These are phyloP conservation scores for Saccharum spontaneum DNA, from an alignment of 176 grass and related monocot genomes.

Conservation along the genomic window DNA sequence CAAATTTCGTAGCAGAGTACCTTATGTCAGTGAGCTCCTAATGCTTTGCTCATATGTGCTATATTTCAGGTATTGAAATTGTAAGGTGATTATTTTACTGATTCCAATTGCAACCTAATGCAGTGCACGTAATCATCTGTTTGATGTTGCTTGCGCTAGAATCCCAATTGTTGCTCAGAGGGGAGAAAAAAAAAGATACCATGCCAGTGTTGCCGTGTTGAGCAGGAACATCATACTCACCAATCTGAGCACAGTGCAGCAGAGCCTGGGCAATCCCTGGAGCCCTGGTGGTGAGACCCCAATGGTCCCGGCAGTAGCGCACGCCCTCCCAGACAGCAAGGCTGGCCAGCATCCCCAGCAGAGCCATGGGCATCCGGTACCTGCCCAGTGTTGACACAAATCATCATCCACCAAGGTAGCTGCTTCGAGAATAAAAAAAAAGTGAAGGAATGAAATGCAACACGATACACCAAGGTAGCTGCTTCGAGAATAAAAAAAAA, in stretches of 20 bases:
- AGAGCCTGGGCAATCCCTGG: constrained; percentile 56
- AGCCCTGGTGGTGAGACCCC: constrained; percentile 44
- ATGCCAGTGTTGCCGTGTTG: not conserved
- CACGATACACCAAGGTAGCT: not conserved
- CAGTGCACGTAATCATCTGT: not conserved
- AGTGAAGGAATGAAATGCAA: not conserved
- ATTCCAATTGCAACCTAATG: not conserved
- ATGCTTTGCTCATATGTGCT: not conserved
- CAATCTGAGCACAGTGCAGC: constrained; percentile 42
- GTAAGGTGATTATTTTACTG: not conserved
- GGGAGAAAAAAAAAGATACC: not conserved
- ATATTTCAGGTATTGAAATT: not conserved
- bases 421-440: constrained; percentile 1
- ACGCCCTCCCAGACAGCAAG: constrained; percentile 70
- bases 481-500: not conserved
- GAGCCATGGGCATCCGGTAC: constrained; percentile 80
- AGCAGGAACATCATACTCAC: constrained; percentile 39
- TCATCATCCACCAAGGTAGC: not conserved
- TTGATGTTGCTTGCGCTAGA: not conserved
- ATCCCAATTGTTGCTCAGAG: not conserved
- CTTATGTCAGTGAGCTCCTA: not conserved
- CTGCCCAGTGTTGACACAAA: constrained; percentile 29
- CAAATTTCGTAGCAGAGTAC: not conserved
- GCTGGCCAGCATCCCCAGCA: constrained; percentile 66
- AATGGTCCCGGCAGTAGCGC: constrained; percentile 57